Conservation (phyloP, 1,284 basidiomycete genomes). For the Heterobasidion parviporum region DNA sequence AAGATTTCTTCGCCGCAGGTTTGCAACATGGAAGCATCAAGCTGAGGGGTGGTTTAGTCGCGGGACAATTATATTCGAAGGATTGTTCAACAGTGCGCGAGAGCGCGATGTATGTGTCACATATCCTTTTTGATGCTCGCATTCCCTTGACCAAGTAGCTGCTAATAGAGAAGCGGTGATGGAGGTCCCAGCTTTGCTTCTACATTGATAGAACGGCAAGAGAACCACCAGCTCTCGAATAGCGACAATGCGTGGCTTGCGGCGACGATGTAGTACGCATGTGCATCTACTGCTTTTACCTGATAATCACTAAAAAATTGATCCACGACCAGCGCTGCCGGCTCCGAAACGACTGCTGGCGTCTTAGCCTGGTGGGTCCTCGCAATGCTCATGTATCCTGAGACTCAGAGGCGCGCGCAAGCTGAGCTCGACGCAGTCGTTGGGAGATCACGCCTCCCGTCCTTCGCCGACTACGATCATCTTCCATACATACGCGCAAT, state of each 20-base stretch:
- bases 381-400: conserved; percentile 11
- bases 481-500: conserved; percentile 12
- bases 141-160: not conserved
- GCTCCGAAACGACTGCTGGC: conserved; percentile 10
- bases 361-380: conserved; percentile 9
- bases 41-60: not conserved
- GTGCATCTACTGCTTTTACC: not conserved
- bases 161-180: not conserved
- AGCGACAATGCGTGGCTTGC: conserved; percentile 5
- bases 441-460: conserved; percentile 8
- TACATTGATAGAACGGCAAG: not conserved
- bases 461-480: conserved; percentile 5
- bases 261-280: conserved; percentile 4
- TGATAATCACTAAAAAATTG: not conserved
- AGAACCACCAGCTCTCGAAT: not conserved
- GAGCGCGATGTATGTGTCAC: conserved; percentile 2
- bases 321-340: conserved; percentile 1
- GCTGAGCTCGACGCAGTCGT: conserved; percentile 13
- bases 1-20: not conserved
- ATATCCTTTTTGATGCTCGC: not conserved
- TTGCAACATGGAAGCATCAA: conserved; percentile 7
- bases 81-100: conserved; percentile 1
- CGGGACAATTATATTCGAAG: conserved; percentile 3
- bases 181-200: conserved; percentile 4
- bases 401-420: conserved; percentile 9